A percentile compares a stretch with the other conserved stretches of the same genome.
Evolutionary conservation across 441 rosid genomes (phyloP).

Genomic region (Corymbia calophylla): DNA sequence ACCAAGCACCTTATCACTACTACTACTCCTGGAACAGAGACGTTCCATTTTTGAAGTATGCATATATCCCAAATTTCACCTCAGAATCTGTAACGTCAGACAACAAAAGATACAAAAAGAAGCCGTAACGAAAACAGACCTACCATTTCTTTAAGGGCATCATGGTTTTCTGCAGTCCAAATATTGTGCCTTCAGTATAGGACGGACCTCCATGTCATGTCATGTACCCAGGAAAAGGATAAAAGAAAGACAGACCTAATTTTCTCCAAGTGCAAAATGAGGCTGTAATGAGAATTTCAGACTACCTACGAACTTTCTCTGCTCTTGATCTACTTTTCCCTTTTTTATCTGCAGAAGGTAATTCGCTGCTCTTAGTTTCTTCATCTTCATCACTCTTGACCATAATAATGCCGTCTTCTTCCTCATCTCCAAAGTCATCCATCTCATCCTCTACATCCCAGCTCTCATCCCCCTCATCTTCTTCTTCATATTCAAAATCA

Average conservation of each 20-base stretch:
- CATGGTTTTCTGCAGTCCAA: background rate
- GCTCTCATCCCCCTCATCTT: slow-evolving; percentile 28
- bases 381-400: slow-evolving; percentile 2
- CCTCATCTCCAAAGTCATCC: slow-evolving; percentile 12
- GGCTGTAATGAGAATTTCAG: background rate
- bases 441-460: slow-evolving; percentile 26
- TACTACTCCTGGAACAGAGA: background rate
- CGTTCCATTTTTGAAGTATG: background rate
- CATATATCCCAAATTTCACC: background rate
- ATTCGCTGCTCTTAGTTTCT: slow-evolving; percentile 4
- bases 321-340: slow-evolving; percentile 17
- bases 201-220: background rate
- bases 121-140: background rate
- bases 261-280: background rate
- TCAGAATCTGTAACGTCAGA: background rate
- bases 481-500: background rate
- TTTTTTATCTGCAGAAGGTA: slow-evolving; percentile 2
- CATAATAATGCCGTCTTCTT: background rate
- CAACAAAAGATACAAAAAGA: background rate
- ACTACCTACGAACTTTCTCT: background rate
- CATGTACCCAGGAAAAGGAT: background rate
- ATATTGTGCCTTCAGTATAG: background rate
- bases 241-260: background rate
- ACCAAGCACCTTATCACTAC: background rate
- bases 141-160: background rate